Base-by-base conservation (phyloP, 2,329 filamentous ascomycete species). In the Elsinoe perseae region DNA sequence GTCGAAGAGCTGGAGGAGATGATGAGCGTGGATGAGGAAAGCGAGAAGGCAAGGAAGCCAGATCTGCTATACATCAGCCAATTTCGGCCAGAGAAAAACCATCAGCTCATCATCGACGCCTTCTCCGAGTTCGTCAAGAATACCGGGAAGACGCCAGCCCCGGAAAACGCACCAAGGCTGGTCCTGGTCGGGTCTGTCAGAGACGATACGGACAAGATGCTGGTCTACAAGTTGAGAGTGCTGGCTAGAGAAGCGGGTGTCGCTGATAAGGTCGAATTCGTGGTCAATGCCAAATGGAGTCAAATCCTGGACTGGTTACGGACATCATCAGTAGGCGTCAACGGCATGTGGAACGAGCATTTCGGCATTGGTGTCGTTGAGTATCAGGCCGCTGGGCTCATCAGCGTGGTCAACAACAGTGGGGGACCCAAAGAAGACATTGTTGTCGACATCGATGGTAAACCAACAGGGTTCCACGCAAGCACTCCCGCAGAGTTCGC, bases 271-370 rank as follows among this genome's bases (percentile, higher is more conserved):
- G 90, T 96, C 42, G 83, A 89, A 57, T 98, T 98, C 69, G 81
- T 95, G 61, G 84, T 90, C 56, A 91, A 98, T 69, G 91, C 89
- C 0, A 83, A 87, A 23, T 98, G 92, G 90, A 83, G 87, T 2
- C 82, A 89, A 63, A 88, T 98, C 54, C 77, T 96, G 8, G 80
- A 86, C 28, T 90, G 88, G 81, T 76, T 97, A 59, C 76, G 82
- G 54, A 83, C 77, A 60, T 84, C 87, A 3, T 92, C 83, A 16
- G 81, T 98, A 1, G 93, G 93, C 50, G 90, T 95, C 27, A 98
- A 98, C 64, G 89, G 87, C 66, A 98, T 98, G 93, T 98, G 93
- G 92, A 97, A 96, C 69, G 93, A 98, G 74, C 93, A 98, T 71
- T 98, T 98, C 69, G 93, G 93, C 20, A 98, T 98, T 58, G 93